A percentile compares a stretch with the other conserved stretches of the same genome.
phyloP scores from a whole-genome alignment of 75 land plant species.

The Cupressus sempervirens region DNA sequence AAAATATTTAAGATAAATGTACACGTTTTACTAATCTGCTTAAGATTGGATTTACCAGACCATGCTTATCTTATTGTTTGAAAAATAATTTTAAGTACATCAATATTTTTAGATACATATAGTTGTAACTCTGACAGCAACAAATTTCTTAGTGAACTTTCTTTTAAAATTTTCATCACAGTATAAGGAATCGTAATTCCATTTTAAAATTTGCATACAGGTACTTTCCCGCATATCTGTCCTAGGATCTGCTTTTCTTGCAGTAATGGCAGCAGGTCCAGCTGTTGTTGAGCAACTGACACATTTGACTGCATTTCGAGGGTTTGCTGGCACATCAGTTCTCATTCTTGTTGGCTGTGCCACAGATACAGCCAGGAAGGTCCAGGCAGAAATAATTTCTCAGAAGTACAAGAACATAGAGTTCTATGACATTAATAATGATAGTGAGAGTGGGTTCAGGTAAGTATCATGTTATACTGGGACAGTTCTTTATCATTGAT shows the following conservation, averaged over 20 bases:
- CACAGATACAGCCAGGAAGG: slow-evolving; percentile 97
- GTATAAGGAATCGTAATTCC: not conserved
- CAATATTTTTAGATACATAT: not conserved
- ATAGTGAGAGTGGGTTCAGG: slow-evolving; percentile 2
- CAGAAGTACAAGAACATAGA: slow-evolving; percentile 98
- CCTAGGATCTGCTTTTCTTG: slow-evolving; percentile 90
- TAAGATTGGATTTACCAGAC: not conserved
- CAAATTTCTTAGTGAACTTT: not conserved
- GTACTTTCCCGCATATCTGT: slow-evolving; percentile 96
- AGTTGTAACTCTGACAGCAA: not conserved
- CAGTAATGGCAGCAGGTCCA: slow-evolving; percentile 92
- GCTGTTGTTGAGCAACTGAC: slow-evolving; percentile 85
- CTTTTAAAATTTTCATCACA: slow-evolving; percentile 9
- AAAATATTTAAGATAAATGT: not conserved
- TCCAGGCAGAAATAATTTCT: slow-evolving; percentile 98
- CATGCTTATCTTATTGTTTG: not conserved
- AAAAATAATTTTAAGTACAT: not conserved
- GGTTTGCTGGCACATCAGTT: slow-evolving; percentile 98
- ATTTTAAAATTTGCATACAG: slow-evolving; percentile 29
- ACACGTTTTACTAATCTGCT: not conserved
- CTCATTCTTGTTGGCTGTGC: slow-evolving; percentile 99
- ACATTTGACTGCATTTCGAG: slow-evolving; percentile 91
- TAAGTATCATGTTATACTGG: not conserved
- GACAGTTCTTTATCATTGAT: not conserved
- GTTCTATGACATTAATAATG: slow-evolving; percentile 68